These are phyloP conservation scores for Manihot esculenta DNA, from an alignment of 441 rosid genomes.

Conservation along the genomic window DNA sequence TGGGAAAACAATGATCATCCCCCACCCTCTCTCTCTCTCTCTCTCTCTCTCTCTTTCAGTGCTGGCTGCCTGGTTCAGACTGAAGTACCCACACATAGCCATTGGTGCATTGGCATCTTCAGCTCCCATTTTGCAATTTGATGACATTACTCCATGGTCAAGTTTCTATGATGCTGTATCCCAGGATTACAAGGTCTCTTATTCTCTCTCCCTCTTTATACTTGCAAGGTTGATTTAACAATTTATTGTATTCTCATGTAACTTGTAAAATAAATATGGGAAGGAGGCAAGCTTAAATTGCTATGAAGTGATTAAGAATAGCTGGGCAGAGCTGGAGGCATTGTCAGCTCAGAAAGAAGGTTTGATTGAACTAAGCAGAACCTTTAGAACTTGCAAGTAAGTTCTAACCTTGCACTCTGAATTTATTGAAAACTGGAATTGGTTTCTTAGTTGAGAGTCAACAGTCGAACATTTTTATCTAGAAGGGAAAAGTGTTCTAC, in stretches of 20 bases:
- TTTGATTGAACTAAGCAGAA: conserved; percentile 53
- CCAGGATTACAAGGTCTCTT: conserved; percentile 59
- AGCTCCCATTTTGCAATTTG: conserved; percentile 72
- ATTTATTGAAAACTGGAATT: background rate
- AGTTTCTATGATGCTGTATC: conserved; percentile 76
- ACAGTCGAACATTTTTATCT: background rate
- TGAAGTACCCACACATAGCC: conserved; percentile 73
- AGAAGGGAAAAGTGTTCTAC: background rate
- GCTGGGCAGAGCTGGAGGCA: conserved; percentile 65
- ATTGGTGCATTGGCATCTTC: conserved; percentile 79
- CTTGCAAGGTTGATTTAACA: background rate
- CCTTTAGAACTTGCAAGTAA: conserved; percentile 69
- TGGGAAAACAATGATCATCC: too few relatives aligned
- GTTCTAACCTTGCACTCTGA: background rate
- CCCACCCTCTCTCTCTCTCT: background rate
- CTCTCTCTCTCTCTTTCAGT: conserved; percentile 37
- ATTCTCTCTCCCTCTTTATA: background rate
- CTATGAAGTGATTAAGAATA: conserved; percentile 61
- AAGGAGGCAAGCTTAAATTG: conserved; percentile 71
- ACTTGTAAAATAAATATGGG: conserved; percentile 20
- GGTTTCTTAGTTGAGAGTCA: background rate
- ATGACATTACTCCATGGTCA: conserved; percentile 59
- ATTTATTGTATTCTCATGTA: conserved; percentile 2
- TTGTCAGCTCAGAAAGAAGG: conserved; percentile 46
- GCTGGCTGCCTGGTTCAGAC: conserved; percentile 84